Base-by-base conservation (phyloP, 179 eudicot genomes). In the Heliamphora pulchella region DNA sequence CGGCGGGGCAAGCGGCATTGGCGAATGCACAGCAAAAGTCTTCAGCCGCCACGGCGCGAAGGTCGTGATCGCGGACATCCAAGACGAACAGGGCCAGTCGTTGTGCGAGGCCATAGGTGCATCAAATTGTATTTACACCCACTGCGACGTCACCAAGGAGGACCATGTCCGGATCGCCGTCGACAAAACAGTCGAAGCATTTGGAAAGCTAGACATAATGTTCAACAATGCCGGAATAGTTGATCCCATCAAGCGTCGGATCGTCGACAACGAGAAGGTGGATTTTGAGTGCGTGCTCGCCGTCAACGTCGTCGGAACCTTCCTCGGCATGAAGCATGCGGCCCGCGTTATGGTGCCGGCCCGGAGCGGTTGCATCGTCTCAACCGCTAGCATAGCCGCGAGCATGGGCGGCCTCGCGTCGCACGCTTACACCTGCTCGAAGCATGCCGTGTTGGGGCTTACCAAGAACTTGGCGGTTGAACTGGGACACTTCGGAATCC, bases 141-240 rank as follows among this genome's bases (percentile, higher is more conserved):
- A 85, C 76, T 86, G 91, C 39, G 87, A 88, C 17, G 91, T 89
- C 41, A 87, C 91, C 15, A 68, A 78, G 31, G 89, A 87, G 22
- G 81, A 80, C 5, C 65, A 85, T 11, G 81, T 89, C 63, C 41
- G 72, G 70, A 73, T 76, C 10, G 87, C 84, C 2, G 88, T 89
- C 5, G 84, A 87, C 85, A 74, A 70, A 59, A 69, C 88, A 3
- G 65, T 87, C 9, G 72, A 82, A n/a, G 81, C 74, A 54, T 81
- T 75, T 51, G 91, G 91, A 11, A 87, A 82, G 47, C 86, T 89
- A 0, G 91, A 89, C 83, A 82, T 89, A 22, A 89, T 89, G 89
- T 82, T 85, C 84, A 87, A 81, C 82, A 89, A 89, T 10, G 91
- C 91, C 2, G 91, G 88, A 2, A 79, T 85, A 9, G 14, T 59